phyloP scores from a whole-genome alignment of 1,139 yeast species.

The Pichia sp. region DNA sequence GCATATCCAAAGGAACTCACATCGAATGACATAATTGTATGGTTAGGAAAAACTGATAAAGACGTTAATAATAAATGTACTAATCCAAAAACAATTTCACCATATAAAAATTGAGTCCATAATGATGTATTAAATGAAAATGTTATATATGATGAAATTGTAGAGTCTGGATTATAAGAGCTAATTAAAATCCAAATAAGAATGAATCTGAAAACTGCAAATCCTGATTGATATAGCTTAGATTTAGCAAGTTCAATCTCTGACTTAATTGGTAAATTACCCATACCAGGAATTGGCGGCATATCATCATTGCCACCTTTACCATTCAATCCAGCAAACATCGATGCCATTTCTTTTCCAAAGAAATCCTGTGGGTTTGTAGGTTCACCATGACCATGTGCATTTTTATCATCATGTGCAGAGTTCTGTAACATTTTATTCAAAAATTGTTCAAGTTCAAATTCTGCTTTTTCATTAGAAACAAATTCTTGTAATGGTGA shows the following conservation, averaged over 20 bases:
- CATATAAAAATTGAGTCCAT: slow-evolving; percentile 9
- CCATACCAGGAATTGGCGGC: not conserved
- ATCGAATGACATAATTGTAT: slow-evolving; percentile 13
- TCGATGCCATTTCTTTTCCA: slow-evolving; percentile 3
- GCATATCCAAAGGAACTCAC: slow-evolving; percentile 9
- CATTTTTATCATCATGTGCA: slow-evolving; percentile 1
- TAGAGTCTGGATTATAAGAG: not conserved
- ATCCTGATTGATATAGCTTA: slow-evolving; percentile 6
- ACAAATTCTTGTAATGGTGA: slow-evolving; percentile 13
- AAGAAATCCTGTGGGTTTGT: not conserved
- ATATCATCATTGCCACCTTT: slow-evolving; percentile 7
- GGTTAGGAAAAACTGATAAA: slow-evolving; percentile 7
- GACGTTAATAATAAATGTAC: slow-evolving; percentile 3
- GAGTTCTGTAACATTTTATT: slow-evolving; percentile 10
- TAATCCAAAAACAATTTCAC: slow-evolving; percentile 30
- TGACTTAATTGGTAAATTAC: slow-evolving; percentile 2
- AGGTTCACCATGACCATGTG: slow-evolving; percentile 5
- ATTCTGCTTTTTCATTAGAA: slow-evolving; percentile 8
- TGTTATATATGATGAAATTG: not conserved
- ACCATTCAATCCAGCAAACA: slow-evolving; percentile 3
- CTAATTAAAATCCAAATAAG: not conserved
- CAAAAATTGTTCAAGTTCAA: slow-evolving; percentile 10
- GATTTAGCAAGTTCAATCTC: slow-evolving; percentile 5
- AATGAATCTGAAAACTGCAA: slow-evolving; percentile 5
- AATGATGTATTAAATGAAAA: not conserved